phyloP scores from a whole-genome alignment of 148 eudicot genomes.

The Talinum fruticosum region DNA sequence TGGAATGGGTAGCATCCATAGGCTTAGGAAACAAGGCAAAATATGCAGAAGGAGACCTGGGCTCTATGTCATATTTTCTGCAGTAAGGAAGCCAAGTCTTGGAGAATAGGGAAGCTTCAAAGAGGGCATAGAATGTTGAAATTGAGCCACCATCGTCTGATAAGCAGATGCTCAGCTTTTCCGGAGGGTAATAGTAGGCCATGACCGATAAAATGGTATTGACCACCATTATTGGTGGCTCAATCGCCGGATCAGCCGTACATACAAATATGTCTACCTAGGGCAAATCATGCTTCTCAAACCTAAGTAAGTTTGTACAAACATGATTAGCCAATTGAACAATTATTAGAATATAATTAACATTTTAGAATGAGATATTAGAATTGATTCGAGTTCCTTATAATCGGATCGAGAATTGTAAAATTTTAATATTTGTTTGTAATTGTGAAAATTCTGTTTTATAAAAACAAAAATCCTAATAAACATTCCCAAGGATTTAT shows the following conservation, averaged over 20 bases:
- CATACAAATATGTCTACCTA: constrained; percentile 65
- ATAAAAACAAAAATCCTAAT: too few species aligned
- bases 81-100: constrained; percentile 73
- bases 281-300: constrained; percentile 41
- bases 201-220: constrained; percentile 65
- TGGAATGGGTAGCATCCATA: constrained; percentile 19
- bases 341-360: too few species aligned
- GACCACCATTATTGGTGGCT: constrained; percentile 67
- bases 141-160: constrained; percentile 84
- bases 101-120: constrained; percentile 60
- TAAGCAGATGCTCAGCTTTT: constrained; percentile 59
- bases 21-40: constrained; percentile 32
- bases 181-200: constrained; percentile 66
- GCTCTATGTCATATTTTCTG: constrained; percentile 52
- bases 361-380: too few species aligned
- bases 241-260: constrained; percentile 64
- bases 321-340: too few species aligned
- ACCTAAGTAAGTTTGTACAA: constrained; percentile 24
- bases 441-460: too few species aligned
- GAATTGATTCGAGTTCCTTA: too few species aligned
- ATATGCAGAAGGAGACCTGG: constrained; percentile 71
- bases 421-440: too few species aligned
- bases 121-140: constrained; percentile 66
- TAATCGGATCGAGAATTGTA: too few species aligned
- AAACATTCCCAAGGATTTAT: too few species aligned